Percentiles rank a stretch among this genome's conserved stretches.
These are phyloP conservation scores for Zygosaccharomyces rouxii DNA, from an alignment of 805 yeast species.

Conservation along the genomic window DNA sequence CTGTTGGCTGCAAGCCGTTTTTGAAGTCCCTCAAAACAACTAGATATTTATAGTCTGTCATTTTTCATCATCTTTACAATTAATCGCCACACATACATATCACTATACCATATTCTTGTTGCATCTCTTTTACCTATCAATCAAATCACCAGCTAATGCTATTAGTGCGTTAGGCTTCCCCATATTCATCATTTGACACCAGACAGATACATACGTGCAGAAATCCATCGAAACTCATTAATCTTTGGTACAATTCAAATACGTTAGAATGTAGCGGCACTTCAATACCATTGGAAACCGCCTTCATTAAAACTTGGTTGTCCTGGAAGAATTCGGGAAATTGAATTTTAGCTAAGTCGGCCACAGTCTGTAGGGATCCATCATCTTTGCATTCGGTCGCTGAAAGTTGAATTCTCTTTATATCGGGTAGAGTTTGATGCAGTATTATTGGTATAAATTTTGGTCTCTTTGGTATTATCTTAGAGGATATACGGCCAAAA, in stretches of 20 bases:
- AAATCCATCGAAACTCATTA: slow-evolving; percentile 60
- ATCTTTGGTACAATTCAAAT: slow-evolving; percentile 41
- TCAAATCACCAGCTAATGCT: background rate
- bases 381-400: slow-evolving; percentile 12
- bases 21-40: slow-evolving; percentile 34
- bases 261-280: slow-evolving; percentile 45
- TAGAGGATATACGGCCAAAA: slow-evolving; percentile 24
- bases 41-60: background rate
- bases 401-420: slow-evolving; percentile 37
- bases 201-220: slow-evolving; percentile 40
- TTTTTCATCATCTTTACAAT: background rate
- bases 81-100: background rate
- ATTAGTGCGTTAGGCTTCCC: background rate
- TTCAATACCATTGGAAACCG: slow-evolving; percentile 53
- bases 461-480: slow-evolving; percentile 15
- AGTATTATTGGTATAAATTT: slow-evolving; percentile 18
- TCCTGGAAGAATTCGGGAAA: slow-evolving; percentile 47
- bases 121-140: background rate
- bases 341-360: slow-evolving; percentile 29
- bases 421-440: slow-evolving; percentile 34
- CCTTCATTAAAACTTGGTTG: slow-evolving; percentile 35
- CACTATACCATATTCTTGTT: slow-evolving; percentile 1
- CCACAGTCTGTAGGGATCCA: background rate
- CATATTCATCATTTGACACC: slow-evolving; percentile 7
- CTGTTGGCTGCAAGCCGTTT: slow-evolving; percentile 94